Conservation (phyloP, 1,284 basidiomycete genomes). For the Pterula multifida region DNA sequence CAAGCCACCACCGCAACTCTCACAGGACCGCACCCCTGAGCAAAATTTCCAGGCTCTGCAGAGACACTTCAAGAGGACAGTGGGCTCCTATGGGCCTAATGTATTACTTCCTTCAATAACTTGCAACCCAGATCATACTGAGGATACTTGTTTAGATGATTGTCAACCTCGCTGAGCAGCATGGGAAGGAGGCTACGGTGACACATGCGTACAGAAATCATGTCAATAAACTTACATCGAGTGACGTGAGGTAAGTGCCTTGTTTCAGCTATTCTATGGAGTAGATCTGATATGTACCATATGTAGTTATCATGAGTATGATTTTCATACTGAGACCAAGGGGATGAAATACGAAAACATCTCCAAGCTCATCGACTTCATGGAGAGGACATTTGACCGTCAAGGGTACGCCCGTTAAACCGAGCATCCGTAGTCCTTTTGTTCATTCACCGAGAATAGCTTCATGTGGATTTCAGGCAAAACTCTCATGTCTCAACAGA, state of each 20-base stretch:
- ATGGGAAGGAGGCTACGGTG: slow-evolving; percentile 77
- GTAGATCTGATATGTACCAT: no score
- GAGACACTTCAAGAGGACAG: slow-evolving; percentile 65
- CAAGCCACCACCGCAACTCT: slow-evolving; percentile 79
- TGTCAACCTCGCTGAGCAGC: slow-evolving; percentile 84
- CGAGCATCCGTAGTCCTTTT: slow-evolving; percentile 1
- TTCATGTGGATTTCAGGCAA: slow-evolving; percentile 80
- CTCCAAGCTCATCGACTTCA: slow-evolving; percentile 56
- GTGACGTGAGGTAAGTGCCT: slow-evolving; percentile 48
- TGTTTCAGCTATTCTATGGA: slow-evolving; percentile 4
- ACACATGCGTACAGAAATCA: slow-evolving; percentile 72
- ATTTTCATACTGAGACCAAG: slow-evolving; percentile 85
- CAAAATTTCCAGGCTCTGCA: slow-evolving; percentile 64
- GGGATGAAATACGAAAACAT: slow-evolving; percentile 96
- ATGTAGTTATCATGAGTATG: slow-evolving; percentile 65
- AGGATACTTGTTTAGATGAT: slow-evolving; percentile 38
- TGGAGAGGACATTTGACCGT: slow-evolving; percentile 62
- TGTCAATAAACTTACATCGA: slow-evolving; percentile 44
- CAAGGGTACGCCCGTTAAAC: slow-evolving; percentile 45
- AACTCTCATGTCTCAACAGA: slow-evolving; percentile 66
- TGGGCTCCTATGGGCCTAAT: slow-evolving; percentile 66
- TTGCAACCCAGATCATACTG: background rate
- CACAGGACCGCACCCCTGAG: slow-evolving; percentile 57
- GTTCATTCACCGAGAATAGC: slow-evolving; percentile 25
- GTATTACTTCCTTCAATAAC: slow-evolving; percentile 24